A percentile compares a stretch with the other conserved stretches of the same genome.
These are phyloP conservation scores for Fonsecaea nubica DNA, from an alignment of 2,329 filamentous ascomycete species.

Conservation along the genomic window DNA sequence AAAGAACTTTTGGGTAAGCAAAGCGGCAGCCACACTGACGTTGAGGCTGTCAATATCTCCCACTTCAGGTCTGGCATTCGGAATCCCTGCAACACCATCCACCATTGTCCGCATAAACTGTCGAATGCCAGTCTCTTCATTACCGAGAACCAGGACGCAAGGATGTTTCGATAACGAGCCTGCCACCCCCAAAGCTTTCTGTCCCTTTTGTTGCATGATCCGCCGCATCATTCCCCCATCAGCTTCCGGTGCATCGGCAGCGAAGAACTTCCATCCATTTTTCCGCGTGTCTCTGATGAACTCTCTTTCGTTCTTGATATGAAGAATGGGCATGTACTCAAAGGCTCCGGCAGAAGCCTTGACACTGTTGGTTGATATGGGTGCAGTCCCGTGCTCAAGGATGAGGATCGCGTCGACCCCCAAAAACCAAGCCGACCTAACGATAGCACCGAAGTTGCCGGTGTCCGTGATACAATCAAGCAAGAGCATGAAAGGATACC, in stretches of 20 bases:
- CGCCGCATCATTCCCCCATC: constrained; percentile 10
- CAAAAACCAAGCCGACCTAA: constrained; percentile 89
- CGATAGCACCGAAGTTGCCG: constrained; percentile 86
- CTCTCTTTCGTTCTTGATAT: constrained; percentile 67
- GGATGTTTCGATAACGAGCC: constrained; percentile 63
- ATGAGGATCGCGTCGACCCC: constrained; percentile 84
- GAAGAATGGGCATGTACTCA: constrained; percentile 77
- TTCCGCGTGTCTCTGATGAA: constrained; percentile 73
- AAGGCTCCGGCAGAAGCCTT: constrained; percentile 90
- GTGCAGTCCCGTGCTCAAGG: constrained; percentile 74
- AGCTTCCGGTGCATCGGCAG: constrained; percentile 65
- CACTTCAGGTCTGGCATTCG: constrained; percentile 55
- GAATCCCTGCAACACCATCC: constrained; percentile 69
- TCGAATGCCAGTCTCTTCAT: constrained; percentile 78
- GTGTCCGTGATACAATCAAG: constrained; percentile 70
- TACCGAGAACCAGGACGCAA: constrained; percentile 80
- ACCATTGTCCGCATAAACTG: constrained; percentile 68
- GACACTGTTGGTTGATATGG: constrained; percentile 75
- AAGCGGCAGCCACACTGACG: constrained; percentile 81
- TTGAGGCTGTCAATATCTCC: constrained; percentile 83
- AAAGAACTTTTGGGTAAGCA: constrained; percentile 38
- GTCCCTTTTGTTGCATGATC: constrained; percentile 10
- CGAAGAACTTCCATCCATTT: constrained; percentile 83
- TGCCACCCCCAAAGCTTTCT: constrained; percentile 19
- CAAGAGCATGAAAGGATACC: constrained; percentile 52